A percentile compares a stretch with the other conserved stretches of the same genome.
phyloP scores from a whole-genome alignment of 169 alveolate genomes.

The Plasmodium adleri region DNA sequence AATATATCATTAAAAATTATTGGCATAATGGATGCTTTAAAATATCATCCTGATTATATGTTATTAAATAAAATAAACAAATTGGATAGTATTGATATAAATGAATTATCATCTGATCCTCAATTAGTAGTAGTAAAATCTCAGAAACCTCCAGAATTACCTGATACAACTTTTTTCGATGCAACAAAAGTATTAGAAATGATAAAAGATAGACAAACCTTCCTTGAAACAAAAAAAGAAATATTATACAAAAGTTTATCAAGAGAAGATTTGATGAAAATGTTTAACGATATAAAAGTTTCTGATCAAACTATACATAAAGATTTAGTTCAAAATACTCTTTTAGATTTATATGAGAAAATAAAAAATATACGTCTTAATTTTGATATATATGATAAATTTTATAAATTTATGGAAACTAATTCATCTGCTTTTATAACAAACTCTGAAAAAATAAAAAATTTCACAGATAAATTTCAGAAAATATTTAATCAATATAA shows the following conservation, averaged over 20 bases:
- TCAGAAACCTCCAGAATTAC: neutral
- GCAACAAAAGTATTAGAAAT: conserved; percentile 62
- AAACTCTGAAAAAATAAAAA: conserved; percentile 55
- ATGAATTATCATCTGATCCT: neutral
- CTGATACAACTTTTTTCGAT: conserved; percentile 36
- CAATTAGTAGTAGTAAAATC: neutral
- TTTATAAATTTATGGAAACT: conserved; percentile 64
- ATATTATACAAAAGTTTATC: conserved; percentile 37
- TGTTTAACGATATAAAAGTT: conserved; percentile 30
- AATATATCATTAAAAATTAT: conserved; percentile 71
- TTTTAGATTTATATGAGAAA: conserved; percentile 56
- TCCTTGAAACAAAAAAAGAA: conserved; percentile 50
- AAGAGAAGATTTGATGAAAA: conserved; percentile 62
- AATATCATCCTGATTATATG: conserved; percentile 76
- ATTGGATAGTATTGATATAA: neutral
- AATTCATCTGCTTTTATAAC: conserved; percentile 48
- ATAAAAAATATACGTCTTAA: conserved; percentile 32
- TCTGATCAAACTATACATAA: conserved; percentile 23
- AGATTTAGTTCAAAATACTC: conserved; percentile 18
- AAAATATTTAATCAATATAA: conserved; percentile 31
- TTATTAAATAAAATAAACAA: conserved; percentile 56
- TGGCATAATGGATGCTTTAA: conserved; percentile 76
- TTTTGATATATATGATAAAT: conserved; percentile 59
- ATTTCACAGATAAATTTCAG: conserved; percentile 58
- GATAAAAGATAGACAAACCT: conserved; percentile 54